Conservation (phyloP, 83 land plant species). For the Larix sibirica region DNA sequence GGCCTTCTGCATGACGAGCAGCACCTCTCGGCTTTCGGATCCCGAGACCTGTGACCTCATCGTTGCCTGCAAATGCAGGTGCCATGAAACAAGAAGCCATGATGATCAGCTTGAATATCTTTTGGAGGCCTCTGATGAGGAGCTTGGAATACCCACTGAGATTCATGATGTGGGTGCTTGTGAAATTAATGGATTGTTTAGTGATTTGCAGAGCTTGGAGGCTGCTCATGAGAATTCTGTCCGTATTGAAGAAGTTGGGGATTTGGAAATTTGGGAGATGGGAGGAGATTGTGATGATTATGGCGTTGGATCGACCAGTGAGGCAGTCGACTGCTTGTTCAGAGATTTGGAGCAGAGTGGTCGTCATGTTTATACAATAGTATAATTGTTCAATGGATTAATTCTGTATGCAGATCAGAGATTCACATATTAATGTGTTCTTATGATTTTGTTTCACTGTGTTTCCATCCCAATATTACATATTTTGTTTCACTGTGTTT, state of each 20-base stretch:
- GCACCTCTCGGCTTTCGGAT: not conserved
- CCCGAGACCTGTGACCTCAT: not conserved
- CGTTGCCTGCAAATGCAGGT: not conserved
- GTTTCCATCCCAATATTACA: too few species aligned
- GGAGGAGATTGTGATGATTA: too few species aligned
- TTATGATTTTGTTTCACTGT: too few species aligned
- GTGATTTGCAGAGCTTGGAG: not conserved
- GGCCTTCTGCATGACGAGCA: slow-evolving; percentile 12
- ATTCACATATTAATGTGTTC: too few species aligned
- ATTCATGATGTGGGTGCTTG: not conserved
- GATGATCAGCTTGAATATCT: not conserved
- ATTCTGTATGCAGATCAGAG: too few species aligned
- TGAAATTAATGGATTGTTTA: not conserved
- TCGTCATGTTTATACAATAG: too few species aligned
- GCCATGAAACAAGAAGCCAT: not conserved
- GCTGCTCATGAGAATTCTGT: too few species aligned
- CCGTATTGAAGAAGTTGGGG: not conserved
- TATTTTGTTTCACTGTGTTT: too few species aligned
- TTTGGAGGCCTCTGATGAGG: slow-evolving; percentile 10
- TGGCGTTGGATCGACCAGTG: too few species aligned
- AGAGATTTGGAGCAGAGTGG: too few species aligned
- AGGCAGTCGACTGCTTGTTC: too few species aligned
- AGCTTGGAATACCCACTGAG: slow-evolving; percentile 6
- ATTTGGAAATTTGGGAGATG: slow-evolving; percentile 8
- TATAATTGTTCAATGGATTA: too few species aligned